These are phyloP conservation scores for Backusella tarrabulga DNA, from an alignment of 192 early-diverging fungal genomes.

Conservation along the genomic window DNA sequence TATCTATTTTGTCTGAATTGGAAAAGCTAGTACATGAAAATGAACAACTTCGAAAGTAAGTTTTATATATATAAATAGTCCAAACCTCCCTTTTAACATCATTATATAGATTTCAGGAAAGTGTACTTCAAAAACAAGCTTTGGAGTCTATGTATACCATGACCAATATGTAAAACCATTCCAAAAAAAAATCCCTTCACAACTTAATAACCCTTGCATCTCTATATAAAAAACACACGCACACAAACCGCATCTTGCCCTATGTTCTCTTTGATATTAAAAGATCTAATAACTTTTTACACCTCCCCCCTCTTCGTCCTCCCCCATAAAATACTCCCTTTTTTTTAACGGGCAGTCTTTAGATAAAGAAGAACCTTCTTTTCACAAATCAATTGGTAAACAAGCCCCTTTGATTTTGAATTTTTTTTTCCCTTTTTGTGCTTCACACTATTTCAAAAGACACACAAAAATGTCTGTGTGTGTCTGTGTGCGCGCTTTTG, in stretches of 20 bases:
- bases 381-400: too few species aligned
- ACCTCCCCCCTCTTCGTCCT: not conserved
- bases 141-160: conserved; percentile 39
- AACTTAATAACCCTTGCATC: not conserved
- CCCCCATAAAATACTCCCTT: not conserved
- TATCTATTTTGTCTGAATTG: conserved; percentile 36
- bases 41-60: conserved; percentile 38
- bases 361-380: too few species aligned
- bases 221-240: not conserved
- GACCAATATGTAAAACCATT: conserved; percentile 18
- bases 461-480: too few species aligned
- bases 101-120: conserved; percentile 29
- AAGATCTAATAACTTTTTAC: not conserved
- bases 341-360: not conserved
- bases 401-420: too few species aligned
- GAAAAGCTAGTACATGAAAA: conserved; percentile 36
- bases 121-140: conserved; percentile 37
- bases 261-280: not conserved
- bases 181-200: not conserved
- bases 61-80: not conserved
- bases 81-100: not conserved
- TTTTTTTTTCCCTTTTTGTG: too few species aligned
- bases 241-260: not conserved
- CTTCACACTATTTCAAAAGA: too few species aligned
- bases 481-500: too few species aligned